A percentile compares a stretch with the other conserved stretches of the same genome.
These are phyloP conservation scores for Oryza punctata DNA, from an alignment of 176 grass and related monocot genomes.

Conservation along the genomic window DNA sequence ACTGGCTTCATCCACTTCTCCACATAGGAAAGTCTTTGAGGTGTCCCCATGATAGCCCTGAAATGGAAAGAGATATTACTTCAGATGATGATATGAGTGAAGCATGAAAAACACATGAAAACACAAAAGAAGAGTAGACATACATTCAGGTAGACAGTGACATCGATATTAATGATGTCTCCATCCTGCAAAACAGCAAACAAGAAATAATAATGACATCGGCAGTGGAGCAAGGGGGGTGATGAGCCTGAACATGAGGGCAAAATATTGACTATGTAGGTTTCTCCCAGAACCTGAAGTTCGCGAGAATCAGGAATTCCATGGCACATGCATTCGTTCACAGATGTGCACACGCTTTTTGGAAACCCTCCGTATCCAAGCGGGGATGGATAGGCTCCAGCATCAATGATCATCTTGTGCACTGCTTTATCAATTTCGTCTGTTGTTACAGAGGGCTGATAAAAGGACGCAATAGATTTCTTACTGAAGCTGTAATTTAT, in stretches of 20 bases:
- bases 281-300: slow-evolving; percentile 62
- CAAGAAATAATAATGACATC: background rate
- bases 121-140: slow-evolving; percentile 29
- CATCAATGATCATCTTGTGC: slow-evolving; percentile 94
- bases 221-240: background rate
- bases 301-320: slow-evolving; percentile 93
- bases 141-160: slow-evolving; percentile 98
- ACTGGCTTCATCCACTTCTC: slow-evolving; percentile 83
- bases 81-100: slow-evolving; percentile 15
- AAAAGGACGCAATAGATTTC: slow-evolving; percentile 62
- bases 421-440: slow-evolving; percentile 99
- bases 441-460: slow-evolving; percentile 95
- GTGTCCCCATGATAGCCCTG: slow-evolving; percentile 98
- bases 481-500: slow-evolving; percentile 47
- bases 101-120: background rate
- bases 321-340: slow-evolving; percentile 98
- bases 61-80: slow-evolving; percentile 24
- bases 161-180: slow-evolving; percentile 96
- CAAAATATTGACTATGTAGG: slow-evolving; percentile 9
- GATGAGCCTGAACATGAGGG: background rate
- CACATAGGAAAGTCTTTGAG: slow-evolving; percentile 94
- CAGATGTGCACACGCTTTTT: slow-evolving; percentile 96
- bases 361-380: slow-evolving; percentile 94
- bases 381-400: slow-evolving; percentile 95
- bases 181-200: slow-evolving; percentile 75